Base-by-base conservation (phyloP, 257 asterid species). In the Prunella vulgaris region DNA sequence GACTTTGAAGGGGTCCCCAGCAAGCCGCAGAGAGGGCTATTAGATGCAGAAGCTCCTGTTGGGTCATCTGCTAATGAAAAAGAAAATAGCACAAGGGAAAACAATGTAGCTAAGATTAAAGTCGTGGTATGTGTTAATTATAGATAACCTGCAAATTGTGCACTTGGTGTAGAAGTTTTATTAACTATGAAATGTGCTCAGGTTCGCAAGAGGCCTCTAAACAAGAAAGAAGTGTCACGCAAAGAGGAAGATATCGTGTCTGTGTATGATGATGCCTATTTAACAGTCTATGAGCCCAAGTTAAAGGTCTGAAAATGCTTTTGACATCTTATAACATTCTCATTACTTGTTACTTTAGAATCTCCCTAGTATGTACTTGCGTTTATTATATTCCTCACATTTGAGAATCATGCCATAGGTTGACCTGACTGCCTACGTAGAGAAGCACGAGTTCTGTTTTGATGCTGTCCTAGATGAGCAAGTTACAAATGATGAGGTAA, bases 191-290 rank as follows among this genome's bases (percentile, higher is more conserved):
- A 69, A 51, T 59, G 42, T 40, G 68, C 68, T 59, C 80, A 91
- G 99, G 99, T 94, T 73, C 97, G 99, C 57, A 94, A 91, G 85
- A 86, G 99, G 77, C 99, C 99, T 33, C 64, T 94, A 70, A 94
- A 94, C 85, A 94, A 91, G 88, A 94, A 94, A 86, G 97, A 91
- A 80, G 64, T 79, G 64, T 66, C 90, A 65, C 90, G 95, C 72
- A 94, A 94, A 63, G 97, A 94, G 80, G 97, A 94, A 30, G 99
- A 94, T 59, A 82, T 91, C 71, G 97, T 94, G 61, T 81, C 90
- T 32, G 97, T 89, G 49, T 75, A 79, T 60, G 95, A 91, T 77
- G 91, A 84, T 82, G 75, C 91, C 52, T 84, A 79, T 85, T 83
- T 91, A 75, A 71, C 90, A 20, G 97, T 91, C 42, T 91, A 91